Evolutionary conservation across 208 protist species (phyloP), one percentile per base, ranked within the genome.

Genomic region (Strigomonas culicis): DNA sequence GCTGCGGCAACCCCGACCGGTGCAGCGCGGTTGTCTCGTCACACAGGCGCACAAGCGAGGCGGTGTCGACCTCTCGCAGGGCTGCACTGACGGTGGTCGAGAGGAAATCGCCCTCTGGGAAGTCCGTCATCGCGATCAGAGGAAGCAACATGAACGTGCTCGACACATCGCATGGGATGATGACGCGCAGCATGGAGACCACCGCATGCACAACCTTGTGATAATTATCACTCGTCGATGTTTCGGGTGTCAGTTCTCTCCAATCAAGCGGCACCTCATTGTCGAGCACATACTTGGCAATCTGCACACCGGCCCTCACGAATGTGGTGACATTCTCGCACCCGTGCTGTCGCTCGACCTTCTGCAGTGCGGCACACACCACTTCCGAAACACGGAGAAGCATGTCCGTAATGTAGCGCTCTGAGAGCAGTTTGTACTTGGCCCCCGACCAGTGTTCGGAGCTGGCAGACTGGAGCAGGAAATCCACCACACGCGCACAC

Each of bases 201-300:
- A 85, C 36, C 7, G 64, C 66, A 2, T 52, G 59, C 17, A 84
- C 52, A 13, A 86, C 69, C 13, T 51, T 24, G 30, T 59, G 39
- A 36, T 74, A 73, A 61, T 68, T 66, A 17, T 32, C 27, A n/a
- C 44, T 47, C 55, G 70, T 75, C n/a, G 17, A 39, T 0, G 66
- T 61, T 19, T 62, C 59, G 4, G 52, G 2, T n/a, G 27, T 30
- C 30, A 92, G 55, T 61, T 92, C 86, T 30, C 46, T 39, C 80
- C 74, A 79, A 34, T 61, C 53, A 13, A 92, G 55, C 51, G 86
- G 86, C 41, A 92, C 70, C 39, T 86, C 86, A 34, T 80, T 66
- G 24, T 59, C 70, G 8, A 86, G 17, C 4, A 71, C 44, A 21
- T 63, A 32, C 7, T 53, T n/a, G 0, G 79, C 47, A 1, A 70